Evolutionary conservation across 345 rosid genomes (phyloP), one percentile per base, ranked within the genome.

Genomic region (Lumnitzera littorea): DNA sequence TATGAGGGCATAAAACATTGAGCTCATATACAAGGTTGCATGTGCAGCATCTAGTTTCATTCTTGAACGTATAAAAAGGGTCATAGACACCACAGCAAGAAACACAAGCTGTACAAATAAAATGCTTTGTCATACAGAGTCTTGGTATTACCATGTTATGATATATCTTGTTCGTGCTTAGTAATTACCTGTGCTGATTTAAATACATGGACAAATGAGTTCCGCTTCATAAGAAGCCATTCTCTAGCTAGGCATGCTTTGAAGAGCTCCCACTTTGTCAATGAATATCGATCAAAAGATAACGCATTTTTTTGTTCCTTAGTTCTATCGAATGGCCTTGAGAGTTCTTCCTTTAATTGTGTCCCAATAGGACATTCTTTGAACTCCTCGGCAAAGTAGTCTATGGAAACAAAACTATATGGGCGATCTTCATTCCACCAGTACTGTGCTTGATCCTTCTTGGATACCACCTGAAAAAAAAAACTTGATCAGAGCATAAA

Each of bases 361-460:
- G 56, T 65, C 15, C 83, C 89, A 2, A 63, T 43, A 29, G 72
- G 76, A 65, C 64, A 77, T 51, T 57, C 62, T 55, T 71, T 68
- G 77, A 73, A 89, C 56, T 48, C 75, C 24, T 55, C 56, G 0
- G 61, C 67, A 48, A 86, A 74, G 64, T 65, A 61, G n/a, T 80
- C 72, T 1, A 74, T 80, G 11, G 89, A 67, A 62, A 86, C 65
- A 74, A 75, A 78, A 12, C 57, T 67, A 55, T 82, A 58, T 15
- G 86, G 74, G 24, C 20, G 57, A 25, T 82, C 74, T 8, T 11
- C 16, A 11, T 52, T 51, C 23, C 50, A 58, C 94, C 94, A 81
- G 48, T 86, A 86, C 29, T 80, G 84, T 17, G 78, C 79, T 65
- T 89, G 96, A 64, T 89, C 88, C 46, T 82, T 89, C 55, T 62